These are phyloP conservation scores for Podospora anserina DNA, from an alignment of 495 filamentous ascomycete species.

Conservation along the genomic window DNA sequence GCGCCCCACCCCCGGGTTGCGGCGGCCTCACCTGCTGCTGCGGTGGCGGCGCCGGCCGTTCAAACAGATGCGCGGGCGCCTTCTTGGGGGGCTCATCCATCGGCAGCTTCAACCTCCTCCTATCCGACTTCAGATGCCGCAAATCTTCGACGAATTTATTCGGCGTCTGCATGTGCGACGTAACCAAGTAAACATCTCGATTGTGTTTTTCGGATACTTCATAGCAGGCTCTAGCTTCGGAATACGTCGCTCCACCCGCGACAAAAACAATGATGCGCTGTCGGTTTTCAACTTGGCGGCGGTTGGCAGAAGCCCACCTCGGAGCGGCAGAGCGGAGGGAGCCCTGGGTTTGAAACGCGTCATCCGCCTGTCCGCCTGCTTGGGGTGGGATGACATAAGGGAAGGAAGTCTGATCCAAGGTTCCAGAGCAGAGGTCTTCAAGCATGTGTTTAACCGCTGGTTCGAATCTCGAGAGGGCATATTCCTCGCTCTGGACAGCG, in stretches of 20 bases:
- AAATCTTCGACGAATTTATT: slow-evolving; percentile 77
- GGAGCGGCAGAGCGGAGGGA: slow-evolving; percentile 86
- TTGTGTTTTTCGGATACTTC: slow-evolving; percentile 68
- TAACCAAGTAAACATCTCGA: slow-evolving; percentile 86
- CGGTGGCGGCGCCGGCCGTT: slow-evolving; percentile 59
- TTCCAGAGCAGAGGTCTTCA: slow-evolving; percentile 62
- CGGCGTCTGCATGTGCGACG: slow-evolving; percentile 85
- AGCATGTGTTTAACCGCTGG: slow-evolving; percentile 75
- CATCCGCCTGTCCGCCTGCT: slow-evolving; percentile 52
- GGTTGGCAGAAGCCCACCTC: slow-evolving; percentile 84
- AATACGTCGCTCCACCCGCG: slow-evolving; percentile 92
- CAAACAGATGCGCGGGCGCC: slow-evolving; percentile 83
- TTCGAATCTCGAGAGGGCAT: slow-evolving; percentile 66
- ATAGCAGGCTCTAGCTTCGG: slow-evolving; percentile 84
- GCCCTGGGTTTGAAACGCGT: slow-evolving; percentile 55
- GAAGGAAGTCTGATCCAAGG: slow-evolving; percentile 69
- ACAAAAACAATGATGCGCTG: slow-evolving; percentile 94
- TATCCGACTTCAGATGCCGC: slow-evolving; percentile 70
- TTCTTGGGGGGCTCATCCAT: slow-evolving; percentile 73
- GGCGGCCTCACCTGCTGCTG: slow-evolving; percentile 28
- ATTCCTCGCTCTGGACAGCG: slow-evolving; percentile 54
- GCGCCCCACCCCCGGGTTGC: slow-evolving; percentile 23
- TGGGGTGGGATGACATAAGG: slow-evolving; percentile 73
- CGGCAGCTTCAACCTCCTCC: slow-evolving; percentile 72
- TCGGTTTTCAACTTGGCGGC: slow-evolving; percentile 70